Evolutionary conservation across 176 grass and related monocot genomes (phyloP), one percentile per base, ranked within the genome.

Genomic region (Bromus sterilis): DNA sequence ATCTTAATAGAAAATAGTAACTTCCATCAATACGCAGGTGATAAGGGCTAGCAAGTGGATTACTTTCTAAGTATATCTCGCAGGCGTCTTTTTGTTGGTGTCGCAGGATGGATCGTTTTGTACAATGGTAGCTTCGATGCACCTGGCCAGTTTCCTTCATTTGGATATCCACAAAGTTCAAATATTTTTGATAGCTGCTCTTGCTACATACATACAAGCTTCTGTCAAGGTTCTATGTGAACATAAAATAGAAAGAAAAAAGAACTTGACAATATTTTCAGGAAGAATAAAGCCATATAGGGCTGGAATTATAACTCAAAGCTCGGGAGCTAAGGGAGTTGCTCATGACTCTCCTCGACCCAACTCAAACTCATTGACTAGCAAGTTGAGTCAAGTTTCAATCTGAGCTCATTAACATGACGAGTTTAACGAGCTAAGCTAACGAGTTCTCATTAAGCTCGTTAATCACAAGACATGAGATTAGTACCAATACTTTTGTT

Each of bases 161-260:
- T 90, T 72, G 92, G 92, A 68, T 77, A 88, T 84, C 92, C 92
- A 86, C 92, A 94, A 3, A 94, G 86, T 79, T 94, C 92, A 80
- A 88, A 94, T 80, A 94, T 94, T 85, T 94, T 94, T 13, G 32
- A 80, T 15, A 94, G 83, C 49, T 94, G 92, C 48, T 91, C 92
- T 86, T 90, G 92, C 92, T 91, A 75, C 86, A 71, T 15, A 76
- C 7, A 56, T 56, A 76, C 6, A 74, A 71, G 26, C 35, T 73
- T 73, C 66, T 83, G 34, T 79, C 79, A 75, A 75, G 30, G 28
- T 69, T 80, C 43, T 55, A 63, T 44, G 13, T 75, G 48, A n/a
- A n/a, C n/a, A n/a, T n/a, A 35, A 86, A 75, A 75, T 11, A 76
- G 28, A 71, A 4, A 3, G 64, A 48, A 75, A 48, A 5, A 21